phyloP scores from a whole-genome alignment of 1,139 yeast genomes.

The Hyphopichia khmerensis region DNA sequence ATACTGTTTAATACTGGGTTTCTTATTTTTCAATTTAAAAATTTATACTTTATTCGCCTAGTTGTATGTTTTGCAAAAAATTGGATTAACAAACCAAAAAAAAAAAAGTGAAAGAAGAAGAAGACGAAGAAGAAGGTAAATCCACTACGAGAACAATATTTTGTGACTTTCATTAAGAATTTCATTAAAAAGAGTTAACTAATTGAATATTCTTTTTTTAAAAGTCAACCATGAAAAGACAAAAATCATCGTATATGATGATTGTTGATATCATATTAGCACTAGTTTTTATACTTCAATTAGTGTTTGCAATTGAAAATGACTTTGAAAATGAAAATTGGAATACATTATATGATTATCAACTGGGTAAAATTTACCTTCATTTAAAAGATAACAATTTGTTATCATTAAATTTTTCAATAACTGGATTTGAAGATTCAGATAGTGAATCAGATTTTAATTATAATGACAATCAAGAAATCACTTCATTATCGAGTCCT shows the following conservation, averaged over 20 bases:
- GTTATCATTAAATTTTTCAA: constrained; percentile 33
- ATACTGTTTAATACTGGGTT: too few species aligned
- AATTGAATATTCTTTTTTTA: neutral
- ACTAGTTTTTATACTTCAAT: neutral
- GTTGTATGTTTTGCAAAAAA: too few species aligned
- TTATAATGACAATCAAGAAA: constrained; percentile 18
- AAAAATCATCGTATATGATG: neutral
- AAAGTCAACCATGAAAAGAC: neutral
- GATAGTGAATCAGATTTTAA: constrained; percentile 11
- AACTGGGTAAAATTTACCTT: constrained; percentile 33
- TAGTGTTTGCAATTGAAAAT: neutral
- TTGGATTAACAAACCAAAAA: too few species aligned
- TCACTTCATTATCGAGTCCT: constrained; percentile 26
- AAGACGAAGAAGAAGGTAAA: too few species aligned
- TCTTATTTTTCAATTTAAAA: too few species aligned
- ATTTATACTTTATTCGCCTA: too few species aligned
- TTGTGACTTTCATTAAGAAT: too few species aligned
- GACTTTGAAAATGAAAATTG: constrained; percentile 16
- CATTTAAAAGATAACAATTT: constrained; percentile 39
- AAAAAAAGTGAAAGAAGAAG: too few species aligned
- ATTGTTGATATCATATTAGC: neutral
- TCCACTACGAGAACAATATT: too few species aligned
- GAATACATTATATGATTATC: constrained; percentile 38
- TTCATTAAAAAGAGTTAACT: too few species aligned
- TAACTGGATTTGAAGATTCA: constrained; percentile 24